Evolutionary conservation across 306 rosid genomes (phyloP).

Genomic region (Hippophae gyantsensis): DNA sequence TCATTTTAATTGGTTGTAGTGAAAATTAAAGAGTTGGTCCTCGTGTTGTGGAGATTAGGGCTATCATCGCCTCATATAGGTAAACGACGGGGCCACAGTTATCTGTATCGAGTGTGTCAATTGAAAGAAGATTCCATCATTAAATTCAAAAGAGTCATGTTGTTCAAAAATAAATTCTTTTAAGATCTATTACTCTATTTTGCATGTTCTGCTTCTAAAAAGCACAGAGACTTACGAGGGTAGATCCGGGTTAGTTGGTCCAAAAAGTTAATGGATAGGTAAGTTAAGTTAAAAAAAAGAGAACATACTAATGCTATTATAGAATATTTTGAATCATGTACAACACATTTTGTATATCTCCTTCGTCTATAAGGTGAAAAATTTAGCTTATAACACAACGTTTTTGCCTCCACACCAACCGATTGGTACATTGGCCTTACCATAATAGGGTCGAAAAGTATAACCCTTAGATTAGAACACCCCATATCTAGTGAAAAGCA

Average conservation of each 20-base stretch:
- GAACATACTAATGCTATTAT: too few species aligned
- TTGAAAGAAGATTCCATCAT: too few species aligned
- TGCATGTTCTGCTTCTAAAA: neutral
- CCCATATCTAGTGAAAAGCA: neutral
- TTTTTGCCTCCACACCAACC: neutral
- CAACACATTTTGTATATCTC: conserved; percentile 7
- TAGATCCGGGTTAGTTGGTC: neutral
- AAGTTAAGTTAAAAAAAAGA: neutral
- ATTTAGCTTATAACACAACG: conserved; percentile 5
- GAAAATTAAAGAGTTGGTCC: too few species aligned
- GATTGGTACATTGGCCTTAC: conserved; percentile 5
- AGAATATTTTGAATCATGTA: neutral
- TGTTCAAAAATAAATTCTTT: neutral
- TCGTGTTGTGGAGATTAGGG: too few species aligned
- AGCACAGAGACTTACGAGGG: neutral
- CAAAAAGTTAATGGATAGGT: neutral
- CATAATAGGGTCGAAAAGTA: conserved; percentile 1
- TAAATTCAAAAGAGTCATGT: too few species aligned
- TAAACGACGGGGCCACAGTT: too few species aligned
- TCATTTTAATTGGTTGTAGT: too few species aligned
- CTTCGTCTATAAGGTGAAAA: conserved; percentile 1
- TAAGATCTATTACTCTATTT: neutral
- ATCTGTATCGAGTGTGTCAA: too few species aligned
- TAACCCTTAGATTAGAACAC: conserved; percentile 3
- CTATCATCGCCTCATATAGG: too few species aligned